Percentiles rank a stretch among this genome's conserved stretches.
Conservation (phyloP, 306 rosid genomes). For the Abrus precatorius region DNA sequence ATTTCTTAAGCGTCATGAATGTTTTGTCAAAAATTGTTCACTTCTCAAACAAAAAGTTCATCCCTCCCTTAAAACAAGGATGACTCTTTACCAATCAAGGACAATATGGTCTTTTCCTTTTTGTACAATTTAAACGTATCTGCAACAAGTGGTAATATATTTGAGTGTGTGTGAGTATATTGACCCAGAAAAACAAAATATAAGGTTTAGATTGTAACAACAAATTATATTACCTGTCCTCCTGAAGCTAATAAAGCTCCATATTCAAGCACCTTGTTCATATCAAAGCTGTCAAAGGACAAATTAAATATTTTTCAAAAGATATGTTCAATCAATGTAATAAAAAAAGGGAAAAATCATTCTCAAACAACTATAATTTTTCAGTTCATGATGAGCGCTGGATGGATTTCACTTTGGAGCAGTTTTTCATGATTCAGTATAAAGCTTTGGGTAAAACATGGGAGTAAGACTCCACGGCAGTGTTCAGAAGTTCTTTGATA, state of each 20-base stretch:
- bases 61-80: conserved; percentile 17
- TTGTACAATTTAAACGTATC: conserved; percentile 7
- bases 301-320: conserved; percentile 32
- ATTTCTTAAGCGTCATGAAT: conserved; percentile 18
- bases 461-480: conserved; percentile 13
- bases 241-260: conserved; percentile 96
- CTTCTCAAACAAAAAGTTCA: conserved; percentile 17
- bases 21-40: conserved; percentile 7
- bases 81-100: background rate
- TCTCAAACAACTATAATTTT: conserved; percentile 23
- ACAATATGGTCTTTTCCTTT: conserved; percentile 2
- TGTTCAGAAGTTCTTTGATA: conserved; percentile 30
- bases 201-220: conserved; percentile 1
- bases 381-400: conserved; percentile 16
- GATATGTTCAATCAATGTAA: conserved; percentile 23
- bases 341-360: background rate
- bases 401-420: conserved; percentile 30
- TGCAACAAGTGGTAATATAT: conserved; percentile 35
- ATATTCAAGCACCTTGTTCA: conserved; percentile 93
- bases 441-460: conserved; percentile 26
- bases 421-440: conserved; percentile 20
- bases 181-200: background rate
- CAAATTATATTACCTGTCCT: conserved; percentile 75
- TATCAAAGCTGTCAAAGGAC: conserved; percentile 73
- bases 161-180: background rate